These are phyloP conservation scores for Oldenlandia corymbosa DNA, from an alignment of 257 asterid genomes.

Conservation along the genomic window DNA sequence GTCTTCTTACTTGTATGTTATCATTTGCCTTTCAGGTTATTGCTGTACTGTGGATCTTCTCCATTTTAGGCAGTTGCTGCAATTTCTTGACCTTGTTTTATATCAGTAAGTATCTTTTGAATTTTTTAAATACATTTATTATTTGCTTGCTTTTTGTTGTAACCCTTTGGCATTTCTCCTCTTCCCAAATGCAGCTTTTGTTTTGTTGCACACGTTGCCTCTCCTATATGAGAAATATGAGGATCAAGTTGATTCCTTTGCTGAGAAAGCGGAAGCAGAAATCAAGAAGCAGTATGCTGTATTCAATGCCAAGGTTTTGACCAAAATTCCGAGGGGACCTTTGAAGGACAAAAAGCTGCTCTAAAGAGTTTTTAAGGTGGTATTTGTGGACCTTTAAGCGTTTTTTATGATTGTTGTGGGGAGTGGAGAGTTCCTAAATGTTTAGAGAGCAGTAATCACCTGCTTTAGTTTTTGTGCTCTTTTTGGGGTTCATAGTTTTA, in stretches of 20 bases:
- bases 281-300: constrained; percentile 73
- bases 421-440: constrained; percentile 26
- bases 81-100: constrained; percentile 70
- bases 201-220: constrained; percentile 71
- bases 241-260: constrained; percentile 74
- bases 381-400: constrained; percentile 18
- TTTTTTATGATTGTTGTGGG: constrained; percentile 25
- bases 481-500: constrained; percentile 32
- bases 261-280: constrained; percentile 84
- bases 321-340: constrained; percentile 68
- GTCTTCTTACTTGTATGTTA: background rate
- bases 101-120: constrained; percentile 39
- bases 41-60: constrained; percentile 66
- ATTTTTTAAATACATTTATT: background rate
- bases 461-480: constrained; percentile 18
- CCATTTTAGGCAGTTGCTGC: constrained; percentile 62
- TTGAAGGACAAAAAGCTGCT: constrained; percentile 54
- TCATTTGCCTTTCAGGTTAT: constrained; percentile 42
- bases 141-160: background rate
- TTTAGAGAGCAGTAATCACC: constrained; percentile 25
- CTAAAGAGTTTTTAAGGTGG: constrained; percentile 27
- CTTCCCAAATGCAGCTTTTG: constrained; percentile 36
- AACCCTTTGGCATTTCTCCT: background rate
- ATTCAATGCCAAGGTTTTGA: constrained; percentile 61
- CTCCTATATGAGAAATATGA: constrained; percentile 73